A percentile compares a stretch with the other conserved stretches of the same genome.
These are phyloP conservation scores for Chlamydomonas sphaeroides DNA, from an alignment of 139 green algal genomes.

Conservation along the genomic window DNA sequence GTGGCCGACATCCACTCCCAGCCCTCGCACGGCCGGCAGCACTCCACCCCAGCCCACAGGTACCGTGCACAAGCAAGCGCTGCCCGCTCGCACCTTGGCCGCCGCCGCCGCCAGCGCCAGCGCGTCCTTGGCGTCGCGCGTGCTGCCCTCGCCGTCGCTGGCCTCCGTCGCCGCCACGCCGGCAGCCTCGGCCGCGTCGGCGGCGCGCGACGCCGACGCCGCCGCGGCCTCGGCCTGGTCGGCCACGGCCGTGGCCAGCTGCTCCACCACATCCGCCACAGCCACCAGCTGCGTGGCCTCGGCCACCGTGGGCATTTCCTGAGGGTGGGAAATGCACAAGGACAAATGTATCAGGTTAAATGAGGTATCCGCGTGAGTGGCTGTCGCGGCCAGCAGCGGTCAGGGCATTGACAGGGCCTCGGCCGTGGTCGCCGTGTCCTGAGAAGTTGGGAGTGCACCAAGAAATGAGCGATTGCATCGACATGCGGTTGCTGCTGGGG, in stretches of 20 bases:
- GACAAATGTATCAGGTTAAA: background rate
- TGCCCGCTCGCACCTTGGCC: no score
- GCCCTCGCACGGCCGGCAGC: no score
- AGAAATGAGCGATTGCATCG: no score
- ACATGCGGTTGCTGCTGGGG: no score
- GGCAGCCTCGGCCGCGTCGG: conserved; percentile 6
- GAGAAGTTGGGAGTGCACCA: no score
- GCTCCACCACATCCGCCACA: conserved; percentile 19
- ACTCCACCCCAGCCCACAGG: no score
- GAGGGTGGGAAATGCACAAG: background rate
- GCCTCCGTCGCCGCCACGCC: background rate
- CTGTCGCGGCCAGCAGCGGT: no score
- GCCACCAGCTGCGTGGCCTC: conserved; percentile 20
- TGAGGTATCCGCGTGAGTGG: no score
- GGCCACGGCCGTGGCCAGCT: conserved; percentile 7
- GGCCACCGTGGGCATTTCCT: conserved; percentile 14
- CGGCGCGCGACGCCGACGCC: background rate
- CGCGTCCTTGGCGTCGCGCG: conserved; percentile 1
- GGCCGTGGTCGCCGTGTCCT: no score
- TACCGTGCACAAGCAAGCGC: no score
- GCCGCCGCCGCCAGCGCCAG: background rate
- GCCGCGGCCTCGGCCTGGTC: conserved; percentile 24
- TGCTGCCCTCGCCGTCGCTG: background rate
- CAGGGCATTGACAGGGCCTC: no score
- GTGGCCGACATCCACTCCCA: no score